Percentiles rank a stretch among this genome's conserved stretches.
Evolutionary conservation across 805 yeast genomes (phyloP).

Genomic region (Myxozyma kluyveri): DNA sequence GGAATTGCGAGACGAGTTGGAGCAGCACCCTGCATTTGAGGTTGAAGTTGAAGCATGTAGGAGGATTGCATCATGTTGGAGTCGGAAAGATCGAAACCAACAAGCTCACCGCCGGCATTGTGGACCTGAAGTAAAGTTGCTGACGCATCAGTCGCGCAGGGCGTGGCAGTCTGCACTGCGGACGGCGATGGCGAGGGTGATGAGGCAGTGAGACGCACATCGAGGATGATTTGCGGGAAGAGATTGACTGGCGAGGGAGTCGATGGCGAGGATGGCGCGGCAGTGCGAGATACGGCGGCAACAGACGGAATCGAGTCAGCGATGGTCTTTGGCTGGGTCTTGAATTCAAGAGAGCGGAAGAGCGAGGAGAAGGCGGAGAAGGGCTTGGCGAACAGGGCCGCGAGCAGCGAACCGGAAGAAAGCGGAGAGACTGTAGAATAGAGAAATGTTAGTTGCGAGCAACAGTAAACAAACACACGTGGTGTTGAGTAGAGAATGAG

Average conservation of each 20-base stretch:
- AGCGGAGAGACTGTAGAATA: conserved; percentile 6
- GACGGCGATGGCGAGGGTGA: conserved; percentile 3
- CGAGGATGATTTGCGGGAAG: conserved; percentile 26
- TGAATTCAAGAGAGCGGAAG: background rate
- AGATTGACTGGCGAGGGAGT: conserved; percentile 7
- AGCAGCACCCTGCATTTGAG: conserved; percentile 11
- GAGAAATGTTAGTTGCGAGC: too few species aligned
- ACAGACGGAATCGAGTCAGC: background rate
- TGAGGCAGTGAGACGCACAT: conserved; percentile 22
- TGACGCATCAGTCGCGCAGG: conserved; percentile 26
- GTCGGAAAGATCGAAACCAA: conserved; percentile 26
- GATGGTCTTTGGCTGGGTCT: background rate
- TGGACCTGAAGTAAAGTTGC: conserved; percentile 22
- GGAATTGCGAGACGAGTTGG: conserved; percentile 1
- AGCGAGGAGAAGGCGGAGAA: conserved; percentile 4
- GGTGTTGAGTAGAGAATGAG: background rate
- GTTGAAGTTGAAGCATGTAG: conserved; percentile 23
- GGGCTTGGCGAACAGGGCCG: conserved; percentile 5
- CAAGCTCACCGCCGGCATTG: conserved; percentile 28
- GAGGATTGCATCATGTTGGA: conserved; percentile 18
- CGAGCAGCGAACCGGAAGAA: conserved; percentile 4
- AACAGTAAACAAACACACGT: too few species aligned
- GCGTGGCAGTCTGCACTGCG: conserved; percentile 14
- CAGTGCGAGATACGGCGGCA: background rate
- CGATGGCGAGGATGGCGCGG: background rate